Base-by-base conservation (phyloP, 495 filamentous ascomycete species). In the Parmelia sp. region DNA sequence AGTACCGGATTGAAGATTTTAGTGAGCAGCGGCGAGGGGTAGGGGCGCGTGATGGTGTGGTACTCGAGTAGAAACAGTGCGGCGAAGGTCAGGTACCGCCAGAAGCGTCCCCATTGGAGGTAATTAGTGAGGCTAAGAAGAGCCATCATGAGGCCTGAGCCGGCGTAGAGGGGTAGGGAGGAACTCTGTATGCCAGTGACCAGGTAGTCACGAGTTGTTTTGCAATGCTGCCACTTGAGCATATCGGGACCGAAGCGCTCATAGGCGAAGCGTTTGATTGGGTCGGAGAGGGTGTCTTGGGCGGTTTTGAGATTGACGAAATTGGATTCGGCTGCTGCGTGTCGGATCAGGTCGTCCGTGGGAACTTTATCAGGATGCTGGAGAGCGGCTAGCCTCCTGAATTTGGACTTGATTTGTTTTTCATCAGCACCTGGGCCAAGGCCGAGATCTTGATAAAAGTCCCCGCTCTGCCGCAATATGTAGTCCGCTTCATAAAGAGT, bases 401-500 rank as follows among this genome's bases (percentile, higher is more conserved):
- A 96, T 44, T 84, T 83, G n/a, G 87, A 87, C 73, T 92, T 92
- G 72, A 97, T 83, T 1, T 83, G 82, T 66, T 85, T 84, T 49
- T 94, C 91, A 61, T 86, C 84, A 29, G 85, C 88, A 63, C 83
- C 72, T 36, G 85, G 80, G 12, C 86, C 81, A 0, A 96, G 79
- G 21, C 83, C 83, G 0, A 98, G 81, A 51, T 83, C 83, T 55
- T 83, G 75, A 76, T 96, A 97, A 77, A 89, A 96, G 78, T 88
- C 83, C 29, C 87, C 84, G 0, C 79, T 76, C 60, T 80, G 78
- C 47, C 84, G 88, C 4, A 97, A 77, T 55, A 89, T 83, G 75
- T 89, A 87, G 79, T 96, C 90, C 62, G 89, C 87, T 76, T 97
- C 93, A 77, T 92, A 96, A 69, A 98, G 86, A 40, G 90, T 97